phyloP scores from a whole-genome alignment of 352 stramenopile species.

The Pythium sukuiense region DNA sequence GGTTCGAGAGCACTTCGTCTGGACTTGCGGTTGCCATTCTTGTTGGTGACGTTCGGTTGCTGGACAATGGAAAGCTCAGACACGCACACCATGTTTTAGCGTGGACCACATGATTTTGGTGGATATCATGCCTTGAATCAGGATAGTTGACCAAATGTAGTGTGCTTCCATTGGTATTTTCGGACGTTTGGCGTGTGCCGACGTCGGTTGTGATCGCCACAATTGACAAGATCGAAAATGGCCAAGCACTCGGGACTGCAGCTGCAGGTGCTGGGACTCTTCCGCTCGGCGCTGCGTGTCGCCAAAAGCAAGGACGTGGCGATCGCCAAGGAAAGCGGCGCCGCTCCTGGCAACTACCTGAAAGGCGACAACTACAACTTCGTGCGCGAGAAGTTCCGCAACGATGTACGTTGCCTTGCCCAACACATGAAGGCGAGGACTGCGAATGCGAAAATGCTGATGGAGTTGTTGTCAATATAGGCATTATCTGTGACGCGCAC shows the following conservation, averaged over 20 bases:
- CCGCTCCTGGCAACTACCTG: neutral
- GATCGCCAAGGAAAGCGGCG: slow-evolving; percentile 22
- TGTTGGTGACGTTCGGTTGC: neutral
- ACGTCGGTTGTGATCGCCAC: slow-evolving; percentile 20
- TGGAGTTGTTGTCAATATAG: slow-evolving; percentile 24
- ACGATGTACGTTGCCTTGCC: slow-evolving; percentile 44
- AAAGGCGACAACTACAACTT: slow-evolving; percentile 39
- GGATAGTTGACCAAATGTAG: neutral
- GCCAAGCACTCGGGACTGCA: slow-evolving; percentile 71
- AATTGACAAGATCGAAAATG: slow-evolving; percentile 16
- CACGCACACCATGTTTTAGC: neutral
- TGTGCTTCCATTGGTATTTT: slow-evolving; percentile 1
- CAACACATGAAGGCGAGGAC: neutral
- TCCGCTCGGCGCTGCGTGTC: slow-evolving; percentile 57
- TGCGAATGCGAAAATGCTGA: neutral
- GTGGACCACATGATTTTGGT: slow-evolving; percentile 8
- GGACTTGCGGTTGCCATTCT: slow-evolving; percentile 20
- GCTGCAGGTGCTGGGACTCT: slow-evolving; percentile 73
- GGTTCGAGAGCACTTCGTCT: slow-evolving; percentile 61
- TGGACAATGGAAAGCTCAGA: slow-evolving; percentile 7
- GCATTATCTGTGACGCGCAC: slow-evolving; percentile 55
- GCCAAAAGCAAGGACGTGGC: slow-evolving; percentile 58
- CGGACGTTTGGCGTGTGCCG: slow-evolving; percentile 9
- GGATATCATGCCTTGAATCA: neutral
- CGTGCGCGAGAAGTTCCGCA: slow-evolving; percentile 77